Evolutionary conservation across 2,329 filamentous ascomycete species (phyloP), one percentile per base, ranked within the genome.

Genomic region (Pseudocercospora ulei): DNA sequence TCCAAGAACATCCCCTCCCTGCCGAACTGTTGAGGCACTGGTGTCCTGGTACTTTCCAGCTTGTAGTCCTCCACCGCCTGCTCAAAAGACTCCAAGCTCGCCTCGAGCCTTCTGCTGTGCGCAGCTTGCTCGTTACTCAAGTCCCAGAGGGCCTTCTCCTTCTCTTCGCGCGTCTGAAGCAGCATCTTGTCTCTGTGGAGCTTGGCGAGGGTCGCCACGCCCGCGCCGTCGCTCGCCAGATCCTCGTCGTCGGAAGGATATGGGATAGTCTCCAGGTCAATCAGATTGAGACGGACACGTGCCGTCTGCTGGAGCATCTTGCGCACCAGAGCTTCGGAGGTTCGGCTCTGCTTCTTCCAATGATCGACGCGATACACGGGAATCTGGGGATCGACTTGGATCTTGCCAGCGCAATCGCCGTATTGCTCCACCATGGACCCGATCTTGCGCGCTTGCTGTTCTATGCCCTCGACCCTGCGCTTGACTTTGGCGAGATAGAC

Each of bases 361-460:
- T 11, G n/a, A 7, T 5, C n/a, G 12, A 22, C 31, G 19, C 16
- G 37, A 30, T 44, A 44, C 3, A 24, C 11, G 12, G 42, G 38
- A 11, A 44, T 44, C 2, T 12, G 5, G 9, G 35, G 35, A 27
- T 43, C 26, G 23, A 35, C 12, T 26, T 39, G 35, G 16, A 43
- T 28, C 2, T 6, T 11, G 18, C 22, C 9, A 5, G 31, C 37
- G 8, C 12, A 11, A 12, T 37, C 7, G 8, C 4, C 13, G 18
- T 2, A 12, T 26, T 31, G 17, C 8, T 11, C 14, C 4, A 14
- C 24, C 8, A 23, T 22, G 14, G n/a, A 17, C 14, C 6, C 12
- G n/a, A 31, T 22, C 8, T 23, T 23, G 5, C 28, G 18, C 9
- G 19, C 12, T 7, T 27, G 17, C 3, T 13, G n/a, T 6, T 24